Conservation (phyloP, 768 basidiomycete species). For the Lentinula aciculospora region DNA sequence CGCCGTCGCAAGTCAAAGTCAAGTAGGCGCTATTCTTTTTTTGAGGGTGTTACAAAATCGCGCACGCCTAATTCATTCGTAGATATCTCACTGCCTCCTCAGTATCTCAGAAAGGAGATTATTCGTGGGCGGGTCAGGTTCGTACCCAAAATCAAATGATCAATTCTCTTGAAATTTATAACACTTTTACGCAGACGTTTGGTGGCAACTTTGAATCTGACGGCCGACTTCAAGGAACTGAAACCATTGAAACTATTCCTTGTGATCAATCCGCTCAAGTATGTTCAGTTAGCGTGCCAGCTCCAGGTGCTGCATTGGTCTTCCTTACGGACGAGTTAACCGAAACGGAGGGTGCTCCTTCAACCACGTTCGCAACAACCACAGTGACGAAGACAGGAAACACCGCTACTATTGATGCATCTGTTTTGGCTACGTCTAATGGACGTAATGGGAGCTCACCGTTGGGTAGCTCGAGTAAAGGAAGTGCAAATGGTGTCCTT, state of each 20-base stretch:
- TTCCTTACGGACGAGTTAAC: slow-evolving; percentile 41
- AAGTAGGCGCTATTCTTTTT: slow-evolving; percentile 33
- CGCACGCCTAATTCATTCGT: background rate
- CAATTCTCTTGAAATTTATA: too few relatives aligned
- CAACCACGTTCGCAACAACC: slow-evolving; percentile 47
- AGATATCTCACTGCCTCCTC: slow-evolving; percentile 50
- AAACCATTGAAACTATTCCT: slow-evolving; percentile 44
- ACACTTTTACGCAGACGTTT: slow-evolving; percentile 37
- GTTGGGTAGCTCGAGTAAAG: slow-evolving; percentile 20
- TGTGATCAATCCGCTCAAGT: slow-evolving; percentile 48
- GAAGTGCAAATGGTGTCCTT: background rate
- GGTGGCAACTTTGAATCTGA: slow-evolving; percentile 58
- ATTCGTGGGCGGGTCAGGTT: slow-evolving; percentile 60
- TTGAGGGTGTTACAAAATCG: slow-evolving; percentile 11
- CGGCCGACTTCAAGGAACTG: slow-evolving; percentile 50
- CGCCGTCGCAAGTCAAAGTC: slow-evolving; percentile 46
- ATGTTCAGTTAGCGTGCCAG: slow-evolving; percentile 59
- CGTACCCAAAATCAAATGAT: too few relatives aligned
- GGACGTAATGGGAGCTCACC: slow-evolving; percentile 24
- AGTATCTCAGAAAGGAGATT: slow-evolving; percentile 49
- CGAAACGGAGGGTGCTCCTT: slow-evolving; percentile 26
- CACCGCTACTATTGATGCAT: slow-evolving; percentile 49
- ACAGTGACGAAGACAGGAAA: slow-evolving; percentile 42
- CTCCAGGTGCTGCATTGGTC: slow-evolving; percentile 66
- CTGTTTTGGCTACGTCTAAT: slow-evolving; percentile 60